A percentile compares a stretch with the other conserved stretches of the same genome.
Evolutionary conservation across 2,329 filamentous ascomycete genomes (phyloP).

Genomic region (Xylaria sp.): DNA sequence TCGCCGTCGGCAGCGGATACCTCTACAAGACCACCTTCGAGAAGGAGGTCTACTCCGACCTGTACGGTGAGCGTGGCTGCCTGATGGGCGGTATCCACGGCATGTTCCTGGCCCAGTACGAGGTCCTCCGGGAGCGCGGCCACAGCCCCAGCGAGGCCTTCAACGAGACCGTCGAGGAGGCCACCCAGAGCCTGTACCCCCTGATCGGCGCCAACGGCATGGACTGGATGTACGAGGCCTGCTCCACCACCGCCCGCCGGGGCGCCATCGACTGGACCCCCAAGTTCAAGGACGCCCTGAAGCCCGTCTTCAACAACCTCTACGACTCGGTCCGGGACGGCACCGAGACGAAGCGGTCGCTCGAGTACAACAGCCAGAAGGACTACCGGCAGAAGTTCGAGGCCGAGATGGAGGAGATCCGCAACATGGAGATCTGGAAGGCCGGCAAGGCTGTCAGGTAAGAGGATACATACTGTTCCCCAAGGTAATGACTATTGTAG

Average conservation of each 20-base stretch:
- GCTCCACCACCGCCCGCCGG: slow-evolving; percentile 97
- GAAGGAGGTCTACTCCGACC: slow-evolving; percentile 99
- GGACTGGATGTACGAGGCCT: slow-evolving; percentile 99
- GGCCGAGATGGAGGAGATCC: slow-evolving; percentile 98
- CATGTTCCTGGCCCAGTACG: slow-evolving; percentile 99
- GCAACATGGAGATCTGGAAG: slow-evolving; percentile 97
- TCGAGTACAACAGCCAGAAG: slow-evolving; percentile 94
- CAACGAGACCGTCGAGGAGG: slow-evolving; percentile 99
- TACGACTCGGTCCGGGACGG: slow-evolving; percentile 93
- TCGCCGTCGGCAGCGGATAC: slow-evolving; percentile 96
- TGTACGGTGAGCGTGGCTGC: slow-evolving; percentile 99
- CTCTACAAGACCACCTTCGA: slow-evolving; percentile 99
- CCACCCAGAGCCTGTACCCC: slow-evolving; percentile 96
- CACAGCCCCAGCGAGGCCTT: slow-evolving; percentile 98
- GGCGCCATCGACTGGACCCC: slow-evolving; percentile 99
- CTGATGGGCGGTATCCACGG: slow-evolving; percentile 99
- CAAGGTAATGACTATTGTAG: not conserved
- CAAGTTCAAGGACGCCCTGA: slow-evolving; percentile 96
- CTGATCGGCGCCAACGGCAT: slow-evolving; percentile 97
- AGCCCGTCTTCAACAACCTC: slow-evolving; percentile 97
- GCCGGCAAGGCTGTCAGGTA: slow-evolving; percentile 96
- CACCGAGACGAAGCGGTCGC: slow-evolving; percentile 91
- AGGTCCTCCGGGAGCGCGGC: slow-evolving; percentile 98
- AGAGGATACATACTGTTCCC: slow-evolving; percentile 37
- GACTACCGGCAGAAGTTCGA: slow-evolving; percentile 98